A percentile compares a stretch with the other conserved stretches of the same genome.
phyloP scores from a whole-genome alignment of 345 rosid species.

The Brassica rapa region DNA sequence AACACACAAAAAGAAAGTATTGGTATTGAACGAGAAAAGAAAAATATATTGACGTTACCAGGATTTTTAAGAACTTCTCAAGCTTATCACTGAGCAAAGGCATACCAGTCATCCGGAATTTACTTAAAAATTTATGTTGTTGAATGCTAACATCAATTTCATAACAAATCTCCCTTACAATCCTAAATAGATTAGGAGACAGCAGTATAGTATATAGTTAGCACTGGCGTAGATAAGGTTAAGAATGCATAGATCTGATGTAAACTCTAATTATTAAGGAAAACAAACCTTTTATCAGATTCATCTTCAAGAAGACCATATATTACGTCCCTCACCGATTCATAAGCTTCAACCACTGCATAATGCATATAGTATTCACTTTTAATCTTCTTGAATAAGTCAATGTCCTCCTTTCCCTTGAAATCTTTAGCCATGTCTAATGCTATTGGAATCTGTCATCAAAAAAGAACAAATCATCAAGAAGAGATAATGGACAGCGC shows the following conservation, averaged over 20 bases:
- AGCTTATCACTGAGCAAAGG: conserved; percentile 71
- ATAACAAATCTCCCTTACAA: conserved; percentile 54
- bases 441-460: conserved; percentile 87
- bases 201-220: conserved; percentile 18
- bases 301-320: conserved; percentile 65
- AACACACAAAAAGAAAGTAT: conserved; percentile 11
- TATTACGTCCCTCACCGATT: conserved; percentile 66
- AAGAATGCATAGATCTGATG: conserved; percentile 19
- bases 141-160: conserved; percentile 57
- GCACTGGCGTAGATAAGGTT: conserved; percentile 5
- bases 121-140: conserved; percentile 50
- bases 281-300: conserved; percentile 60
- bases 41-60: conserved; percentile 53
- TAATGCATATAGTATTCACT: conserved; percentile 72
- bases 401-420: conserved; percentile 67
- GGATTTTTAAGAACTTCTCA: conserved; percentile 67
- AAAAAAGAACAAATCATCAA: conserved; percentile 34
- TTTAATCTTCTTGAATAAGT: conserved; percentile 73
- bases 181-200: conserved; percentile 45
- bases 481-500: conserved; percentile 19
- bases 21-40: background rate
- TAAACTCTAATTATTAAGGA: background rate
- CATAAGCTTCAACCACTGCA: conserved; percentile 82
- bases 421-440: conserved; percentile 99
- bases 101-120: conserved; percentile 73